A percentile compares a stretch with the other conserved stretches of the same genome.
Conservation (phyloP, 768 basidiomycete genomes). For the Paxillus involutus region DNA sequence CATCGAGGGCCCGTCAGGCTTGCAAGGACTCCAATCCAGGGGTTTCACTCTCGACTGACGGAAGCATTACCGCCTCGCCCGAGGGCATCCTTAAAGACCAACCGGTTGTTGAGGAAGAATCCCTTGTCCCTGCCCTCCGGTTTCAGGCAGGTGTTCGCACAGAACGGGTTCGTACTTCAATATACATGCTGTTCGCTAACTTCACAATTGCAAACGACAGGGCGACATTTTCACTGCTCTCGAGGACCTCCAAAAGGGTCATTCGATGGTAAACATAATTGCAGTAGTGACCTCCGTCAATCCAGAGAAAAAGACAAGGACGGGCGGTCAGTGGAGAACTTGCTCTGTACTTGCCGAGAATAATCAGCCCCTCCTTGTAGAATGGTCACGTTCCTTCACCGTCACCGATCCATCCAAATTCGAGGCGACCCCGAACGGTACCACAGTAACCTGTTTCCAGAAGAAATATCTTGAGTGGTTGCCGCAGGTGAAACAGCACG, state of each 20-base stretch:
- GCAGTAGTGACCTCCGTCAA: slow-evolving; percentile 27
- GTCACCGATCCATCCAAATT: slow-evolving; percentile 54
- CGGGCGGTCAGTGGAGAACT: slow-evolving; percentile 25
- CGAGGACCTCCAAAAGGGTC: slow-evolving; percentile 8
- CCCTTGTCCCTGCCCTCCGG: not conserved
- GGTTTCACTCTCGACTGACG: not conserved
- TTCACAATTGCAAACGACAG: slow-evolving; percentile 9
- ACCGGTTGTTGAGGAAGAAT: not conserved
- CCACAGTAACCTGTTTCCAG: slow-evolving; percentile 53
- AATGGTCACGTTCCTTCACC: slow-evolving; percentile 43
- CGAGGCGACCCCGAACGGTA: slow-evolving; percentile 18
- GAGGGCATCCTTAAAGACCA: not conserved
- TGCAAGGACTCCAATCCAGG: not conserved
- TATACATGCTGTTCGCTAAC: not conserved
- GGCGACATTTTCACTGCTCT: slow-evolving; percentile 27
- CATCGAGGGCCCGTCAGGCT: not conserved
- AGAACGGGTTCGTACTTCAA: slow-evolving; percentile 22
- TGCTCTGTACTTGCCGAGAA: not conserved
- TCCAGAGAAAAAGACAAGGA: slow-evolving; percentile 15
- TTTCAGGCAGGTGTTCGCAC: slow-evolving; percentile 25
- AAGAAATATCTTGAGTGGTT: slow-evolving; percentile 47
- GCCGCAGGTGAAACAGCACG: slow-evolving; percentile 46
- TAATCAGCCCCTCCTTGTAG: slow-evolving; percentile 31
- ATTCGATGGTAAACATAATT: slow-evolving; percentile 28
- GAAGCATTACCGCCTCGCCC: not conserved